A percentile compares a stretch with the other conserved stretches of the same genome.
These are phyloP conservation scores for Aspergillus thermomutatus DNA, from an alignment of 2,329 filamentous ascomycete genomes.

Conservation along the genomic window DNA sequence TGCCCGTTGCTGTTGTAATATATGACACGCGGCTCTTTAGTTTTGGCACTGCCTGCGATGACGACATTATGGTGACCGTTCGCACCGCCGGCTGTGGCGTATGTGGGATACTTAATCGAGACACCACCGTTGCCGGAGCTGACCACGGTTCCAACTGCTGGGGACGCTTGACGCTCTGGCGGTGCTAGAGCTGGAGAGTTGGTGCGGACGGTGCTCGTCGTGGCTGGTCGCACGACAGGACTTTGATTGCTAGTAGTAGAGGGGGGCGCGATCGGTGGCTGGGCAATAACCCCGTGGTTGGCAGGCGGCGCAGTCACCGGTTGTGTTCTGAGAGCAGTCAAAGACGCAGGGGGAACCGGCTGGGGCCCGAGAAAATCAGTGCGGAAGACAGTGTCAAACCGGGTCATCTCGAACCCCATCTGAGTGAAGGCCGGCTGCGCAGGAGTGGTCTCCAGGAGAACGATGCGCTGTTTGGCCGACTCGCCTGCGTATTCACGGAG, in stretches of 20 bases:
- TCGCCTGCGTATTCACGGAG: conserved; percentile 5
- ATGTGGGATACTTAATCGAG: background rate
- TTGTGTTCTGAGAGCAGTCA: background rate
- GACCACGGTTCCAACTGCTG: background rate
- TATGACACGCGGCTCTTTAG: background rate
- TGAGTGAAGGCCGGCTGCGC: conserved; percentile 1
- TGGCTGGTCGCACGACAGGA: background rate
- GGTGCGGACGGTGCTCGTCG: background rate
- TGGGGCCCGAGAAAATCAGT: background rate
- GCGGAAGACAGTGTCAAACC: conserved; percentile 6
- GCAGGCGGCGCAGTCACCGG: background rate
- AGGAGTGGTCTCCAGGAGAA: conserved; percentile 13
- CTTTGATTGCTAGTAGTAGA: background rate
- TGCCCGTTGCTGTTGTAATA: conserved; percentile 1
- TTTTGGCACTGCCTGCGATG: background rate
- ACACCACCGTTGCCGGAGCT: background rate
- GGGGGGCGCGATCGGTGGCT: background rate
- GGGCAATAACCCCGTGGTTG: background rate
- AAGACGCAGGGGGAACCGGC: background rate
- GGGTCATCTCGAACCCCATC: conserved; percentile 1
- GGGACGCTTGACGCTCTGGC: background rate
- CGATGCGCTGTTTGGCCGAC: conserved; percentile 3
- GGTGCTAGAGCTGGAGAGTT: background rate
- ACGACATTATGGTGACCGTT: background rate
- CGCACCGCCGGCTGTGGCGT: background rate